Conservation (phyloP, 106 monocot species). For the Hemerocallis citrina region DNA sequence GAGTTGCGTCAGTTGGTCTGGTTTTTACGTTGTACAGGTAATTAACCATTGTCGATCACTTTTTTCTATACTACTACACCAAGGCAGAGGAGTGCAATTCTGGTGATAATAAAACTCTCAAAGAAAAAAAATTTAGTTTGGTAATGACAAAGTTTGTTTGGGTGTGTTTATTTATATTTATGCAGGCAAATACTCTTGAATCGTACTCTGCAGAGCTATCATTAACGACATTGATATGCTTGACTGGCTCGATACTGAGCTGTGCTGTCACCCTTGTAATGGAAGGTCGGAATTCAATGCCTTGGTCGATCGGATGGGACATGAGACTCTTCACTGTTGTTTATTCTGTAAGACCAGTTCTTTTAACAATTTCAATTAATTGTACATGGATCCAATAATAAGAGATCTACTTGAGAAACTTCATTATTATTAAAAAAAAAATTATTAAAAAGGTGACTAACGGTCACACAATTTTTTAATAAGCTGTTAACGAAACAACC, state of each 20-base stretch:
- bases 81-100: background rate
- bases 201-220: slow-evolving; percentile 14
- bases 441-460: too few species aligned
- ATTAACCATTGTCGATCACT: background rate
- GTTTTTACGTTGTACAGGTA: slow-evolving; percentile 67
- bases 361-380: too few species aligned
- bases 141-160: too few species aligned
- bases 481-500: too few species aligned
- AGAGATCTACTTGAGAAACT: too few species aligned
- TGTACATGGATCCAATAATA: too few species aligned
- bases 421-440: too few species aligned
- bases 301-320: slow-evolving; percentile 16
- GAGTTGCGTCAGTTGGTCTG: slow-evolving; percentile 49
- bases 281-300: background rate
- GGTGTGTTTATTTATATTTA: background rate
- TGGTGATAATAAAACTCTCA: background rate
- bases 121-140: too few species aligned
- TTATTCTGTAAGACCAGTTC: slow-evolving; percentile 9
- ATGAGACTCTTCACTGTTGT: slow-evolving; percentile 7
- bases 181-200: slow-evolving; percentile 13
- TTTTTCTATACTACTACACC: background rate
- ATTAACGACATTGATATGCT: slow-evolving; percentile 14
- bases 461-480: too few species aligned
- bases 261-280: slow-evolving; percentile 9
- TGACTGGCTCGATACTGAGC: slow-evolving; percentile 5